phyloP scores from a whole-genome alignment of 2,329 filamentous ascomycete genomes.

The Neoarthrinium moseri region DNA sequence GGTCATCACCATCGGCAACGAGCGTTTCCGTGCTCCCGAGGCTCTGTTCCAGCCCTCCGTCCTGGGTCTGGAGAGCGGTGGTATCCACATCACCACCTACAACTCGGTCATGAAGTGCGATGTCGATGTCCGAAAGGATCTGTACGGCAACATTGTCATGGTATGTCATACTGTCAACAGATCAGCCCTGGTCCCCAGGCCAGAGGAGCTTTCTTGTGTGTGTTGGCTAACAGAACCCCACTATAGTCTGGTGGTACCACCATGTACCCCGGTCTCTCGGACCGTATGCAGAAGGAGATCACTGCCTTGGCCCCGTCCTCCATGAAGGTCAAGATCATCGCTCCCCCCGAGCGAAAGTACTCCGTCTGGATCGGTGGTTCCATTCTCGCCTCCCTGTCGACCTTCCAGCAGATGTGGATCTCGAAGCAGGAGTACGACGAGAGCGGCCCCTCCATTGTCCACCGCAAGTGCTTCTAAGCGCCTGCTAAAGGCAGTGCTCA shows the following conservation, averaged over 20 bases:
- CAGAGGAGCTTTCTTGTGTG: not conserved
- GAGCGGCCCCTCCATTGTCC: constrained; percentile 97
- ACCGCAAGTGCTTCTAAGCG: constrained; percentile 99
- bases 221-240: constrained; percentile 32
- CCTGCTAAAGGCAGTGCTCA: constrained; percentile 6
- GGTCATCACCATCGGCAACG: constrained; percentile 99
- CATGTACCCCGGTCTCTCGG: constrained; percentile 99
- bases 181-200: constrained; percentile 2
- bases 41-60: constrained; percentile 99
- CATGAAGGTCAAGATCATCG: constrained; percentile 99
- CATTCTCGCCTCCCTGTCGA: constrained; percentile 98
- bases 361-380: constrained; percentile 99
- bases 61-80: constrained; percentile 95
- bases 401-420: constrained; percentile 99
- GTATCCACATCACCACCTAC: constrained; percentile 99
- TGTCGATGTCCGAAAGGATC: constrained; percentile 99
- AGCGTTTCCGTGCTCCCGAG: constrained; percentile 99
- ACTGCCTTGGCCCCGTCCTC: constrained; percentile 97
- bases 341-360: constrained; percentile 99
- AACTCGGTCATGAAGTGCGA: constrained; percentile 99
- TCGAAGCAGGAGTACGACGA: constrained; percentile 99
- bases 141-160: constrained; percentile 99
- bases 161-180: constrained; percentile 55
- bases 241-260: constrained; percentile 97
- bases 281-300: constrained; percentile 99